Percentiles rank a stretch among this genome's conserved stretches.
Conservation (phyloP, 2,329 filamentous ascomycete genomes). For the Escovopsis sp. region DNA sequence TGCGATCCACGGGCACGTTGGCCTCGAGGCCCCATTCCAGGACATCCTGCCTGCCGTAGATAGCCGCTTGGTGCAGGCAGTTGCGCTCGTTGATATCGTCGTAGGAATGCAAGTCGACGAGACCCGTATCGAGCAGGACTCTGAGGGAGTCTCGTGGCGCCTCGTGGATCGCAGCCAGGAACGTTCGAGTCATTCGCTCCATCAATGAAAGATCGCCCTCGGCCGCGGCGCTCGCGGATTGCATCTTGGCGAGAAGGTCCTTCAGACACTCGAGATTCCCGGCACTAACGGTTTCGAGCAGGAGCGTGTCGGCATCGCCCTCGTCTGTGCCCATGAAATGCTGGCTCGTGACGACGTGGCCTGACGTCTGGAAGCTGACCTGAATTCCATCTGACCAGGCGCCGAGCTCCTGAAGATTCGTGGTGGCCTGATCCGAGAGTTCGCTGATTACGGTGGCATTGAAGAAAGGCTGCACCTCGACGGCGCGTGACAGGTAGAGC, state of each 20-base stretch:
- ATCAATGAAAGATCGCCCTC: constrained; percentile 41
- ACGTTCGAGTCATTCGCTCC: constrained; percentile 77
- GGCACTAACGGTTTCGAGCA: constrained; percentile 72
- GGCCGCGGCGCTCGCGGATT: constrained; percentile 34
- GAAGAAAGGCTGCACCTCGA: constrained; percentile 96
- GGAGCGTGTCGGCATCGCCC: constrained; percentile 73
- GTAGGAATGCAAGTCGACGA: constrained; percentile 83
- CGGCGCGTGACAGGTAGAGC: constrained; percentile 84
- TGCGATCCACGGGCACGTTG: constrained; percentile 61
- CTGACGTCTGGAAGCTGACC: constrained; percentile 58
- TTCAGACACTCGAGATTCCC: constrained; percentile 64
- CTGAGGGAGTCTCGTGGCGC: constrained; percentile 63
- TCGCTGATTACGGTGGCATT: constrained; percentile 95
- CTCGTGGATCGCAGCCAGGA: constrained; percentile 77
- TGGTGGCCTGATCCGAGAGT: constrained; percentile 90
- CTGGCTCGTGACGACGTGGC: constrained; percentile 50
- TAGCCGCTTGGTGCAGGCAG: constrained; percentile 90
- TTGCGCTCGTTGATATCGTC: constrained; percentile 98
- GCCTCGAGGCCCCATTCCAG: constrained; percentile 59
- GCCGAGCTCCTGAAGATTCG: constrained; percentile 84
- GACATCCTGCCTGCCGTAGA: constrained; percentile 73
- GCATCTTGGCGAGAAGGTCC: constrained; percentile 67
- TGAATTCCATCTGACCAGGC: constrained; percentile 96
- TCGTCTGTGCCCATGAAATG: constrained; percentile 64
- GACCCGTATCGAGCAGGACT: constrained; percentile 60